These are phyloP conservation scores for Babjeviella inositovora DNA, from an alignment of 805 yeast species.

Conservation along the genomic window DNA sequence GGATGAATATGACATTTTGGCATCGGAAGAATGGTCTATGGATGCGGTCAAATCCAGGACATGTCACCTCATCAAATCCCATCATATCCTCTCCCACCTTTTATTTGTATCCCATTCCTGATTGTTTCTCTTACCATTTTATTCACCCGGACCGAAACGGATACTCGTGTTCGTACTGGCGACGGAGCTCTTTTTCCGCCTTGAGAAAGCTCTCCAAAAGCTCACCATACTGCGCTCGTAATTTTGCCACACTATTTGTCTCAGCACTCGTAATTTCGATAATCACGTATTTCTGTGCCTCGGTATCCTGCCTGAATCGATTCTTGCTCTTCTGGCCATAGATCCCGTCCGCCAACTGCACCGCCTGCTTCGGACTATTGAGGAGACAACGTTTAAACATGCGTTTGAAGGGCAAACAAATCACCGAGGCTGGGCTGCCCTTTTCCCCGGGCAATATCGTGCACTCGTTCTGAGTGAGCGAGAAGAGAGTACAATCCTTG, in stretches of 20 bases:
- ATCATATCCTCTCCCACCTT: too few relatives aligned
- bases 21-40: too few relatives aligned
- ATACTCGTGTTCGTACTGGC: slow-evolving; percentile 12
- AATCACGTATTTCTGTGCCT: too few relatives aligned
- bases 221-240: too few relatives aligned
- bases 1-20: too few relatives aligned
- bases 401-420: slow-evolving; percentile 24
- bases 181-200: slow-evolving; percentile 19
- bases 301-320: slow-evolving; percentile 7
- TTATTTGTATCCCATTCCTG: too few relatives aligned
- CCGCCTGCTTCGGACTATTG: slow-evolving; percentile 10
- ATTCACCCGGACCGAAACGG: too few relatives aligned
- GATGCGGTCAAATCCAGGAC: slow-evolving; percentile 1
- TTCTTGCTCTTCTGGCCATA: slow-evolving; percentile 13
- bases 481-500: slow-evolving; percentile 14
- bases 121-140: too few relatives aligned
- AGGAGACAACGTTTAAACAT: slow-evolving; percentile 20
- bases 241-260: too few relatives aligned
- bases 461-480: slow-evolving; percentile 22
- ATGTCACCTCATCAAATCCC: neutral
- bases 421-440: slow-evolving; percentile 11
- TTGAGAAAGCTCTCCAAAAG: slow-evolving; percentile 14
- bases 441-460: too few relatives aligned
- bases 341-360: slow-evolving; percentile 23
- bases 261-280: too few relatives aligned